These are phyloP conservation scores for Zalerion maritima DNA, from an alignment of 495 filamentous ascomycete genomes.

Conservation along the genomic window DNA sequence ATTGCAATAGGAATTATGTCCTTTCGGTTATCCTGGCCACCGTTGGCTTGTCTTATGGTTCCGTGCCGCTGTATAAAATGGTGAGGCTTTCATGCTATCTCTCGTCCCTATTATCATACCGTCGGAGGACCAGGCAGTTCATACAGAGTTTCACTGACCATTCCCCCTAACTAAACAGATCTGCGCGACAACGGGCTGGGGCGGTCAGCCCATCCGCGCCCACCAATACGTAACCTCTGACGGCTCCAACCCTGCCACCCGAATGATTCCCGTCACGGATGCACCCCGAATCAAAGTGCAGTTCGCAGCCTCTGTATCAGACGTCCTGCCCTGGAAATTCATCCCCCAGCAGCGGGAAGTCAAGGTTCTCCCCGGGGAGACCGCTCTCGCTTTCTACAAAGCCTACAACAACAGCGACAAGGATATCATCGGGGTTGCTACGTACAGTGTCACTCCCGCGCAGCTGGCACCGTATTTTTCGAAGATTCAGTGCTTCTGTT, in stretches of 20 bases:
- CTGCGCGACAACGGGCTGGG: constrained; percentile 92
- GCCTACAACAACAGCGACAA: constrained; percentile 77
- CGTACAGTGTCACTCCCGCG: constrained; percentile 89
- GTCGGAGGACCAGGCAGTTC: background rate
- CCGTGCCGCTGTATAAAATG: constrained; percentile 97
- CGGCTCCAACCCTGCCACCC: constrained; percentile 49
- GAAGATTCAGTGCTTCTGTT: constrained; percentile 99
- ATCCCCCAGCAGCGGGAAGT: constrained; percentile 94
- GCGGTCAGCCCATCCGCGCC: constrained; percentile 79
- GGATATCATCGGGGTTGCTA: constrained; percentile 96
- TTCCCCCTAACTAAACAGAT: constrained; percentile 40
- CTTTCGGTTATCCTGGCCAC: constrained; percentile 79
- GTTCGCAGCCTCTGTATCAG: constrained; percentile 88
- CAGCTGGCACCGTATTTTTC: constrained; percentile 96
- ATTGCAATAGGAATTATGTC: constrained; percentile 53
- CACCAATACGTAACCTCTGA: constrained; percentile 39
- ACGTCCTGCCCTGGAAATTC: constrained; percentile 95
- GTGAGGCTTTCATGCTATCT: constrained; percentile 24
- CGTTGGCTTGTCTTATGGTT: constrained; percentile 84
- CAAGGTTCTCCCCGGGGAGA: constrained; percentile 87
- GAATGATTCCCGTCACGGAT: constrained; percentile 64
- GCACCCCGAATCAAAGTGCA: constrained; percentile 85
- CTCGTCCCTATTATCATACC: background rate
- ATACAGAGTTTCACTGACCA: background rate
- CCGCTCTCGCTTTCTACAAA: constrained; percentile 94